Evolutionary conservation across 2,329 filamentous ascomycete genomes (phyloP).

Genomic region (Cercospora zeina): DNA sequence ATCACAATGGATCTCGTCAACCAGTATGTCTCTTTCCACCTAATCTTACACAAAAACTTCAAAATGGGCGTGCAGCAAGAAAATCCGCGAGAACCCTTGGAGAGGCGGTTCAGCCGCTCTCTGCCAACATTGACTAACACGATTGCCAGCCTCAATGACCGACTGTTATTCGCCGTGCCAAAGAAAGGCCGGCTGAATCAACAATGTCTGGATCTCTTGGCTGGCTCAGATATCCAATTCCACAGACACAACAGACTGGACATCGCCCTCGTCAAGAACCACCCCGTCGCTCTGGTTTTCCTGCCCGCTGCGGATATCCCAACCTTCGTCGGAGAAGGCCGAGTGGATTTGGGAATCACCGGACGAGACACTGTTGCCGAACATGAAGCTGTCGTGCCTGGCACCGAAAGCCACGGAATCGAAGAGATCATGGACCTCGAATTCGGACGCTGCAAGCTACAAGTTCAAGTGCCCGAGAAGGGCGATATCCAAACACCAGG

Average conservation of each 20-base stretch:
- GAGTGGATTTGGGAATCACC: conserved; percentile 91
- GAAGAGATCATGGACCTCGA: conserved; percentile 87
- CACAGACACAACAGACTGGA: conserved; percentile 91
- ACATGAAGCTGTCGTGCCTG: conserved; percentile 58
- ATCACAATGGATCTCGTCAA: conserved; percentile 41
- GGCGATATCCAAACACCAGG: conserved; percentile 68
- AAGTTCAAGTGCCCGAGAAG: conserved; percentile 94
- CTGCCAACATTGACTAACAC: conserved; percentile 43
- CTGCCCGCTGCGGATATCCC: conserved; percentile 96
- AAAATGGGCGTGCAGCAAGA: conserved; percentile 16
- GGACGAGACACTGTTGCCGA: conserved; percentile 90
- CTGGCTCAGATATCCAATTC: conserved; percentile 95
- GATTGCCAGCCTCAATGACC: conserved; percentile 74
- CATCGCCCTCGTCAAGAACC: conserved; percentile 96
- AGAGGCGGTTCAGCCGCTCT: conserved; percentile 34
- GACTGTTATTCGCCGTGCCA: conserved; percentile 93
- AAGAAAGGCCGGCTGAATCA: conserved; percentile 97
- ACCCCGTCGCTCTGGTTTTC: conserved; percentile 92
- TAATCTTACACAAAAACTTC: conserved; percentile 6
- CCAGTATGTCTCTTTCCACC: conserved; percentile 34
- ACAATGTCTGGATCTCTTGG: conserved; percentile 82
- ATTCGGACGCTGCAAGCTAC: conserved; percentile 87
- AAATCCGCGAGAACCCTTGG: neutral
- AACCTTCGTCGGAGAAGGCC: conserved; percentile 92
- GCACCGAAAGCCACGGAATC: conserved; percentile 60